Evolutionary conservation across 2,329 filamentous ascomycete genomes (phyloP).

Genomic region (Apiospora marii): DNA sequence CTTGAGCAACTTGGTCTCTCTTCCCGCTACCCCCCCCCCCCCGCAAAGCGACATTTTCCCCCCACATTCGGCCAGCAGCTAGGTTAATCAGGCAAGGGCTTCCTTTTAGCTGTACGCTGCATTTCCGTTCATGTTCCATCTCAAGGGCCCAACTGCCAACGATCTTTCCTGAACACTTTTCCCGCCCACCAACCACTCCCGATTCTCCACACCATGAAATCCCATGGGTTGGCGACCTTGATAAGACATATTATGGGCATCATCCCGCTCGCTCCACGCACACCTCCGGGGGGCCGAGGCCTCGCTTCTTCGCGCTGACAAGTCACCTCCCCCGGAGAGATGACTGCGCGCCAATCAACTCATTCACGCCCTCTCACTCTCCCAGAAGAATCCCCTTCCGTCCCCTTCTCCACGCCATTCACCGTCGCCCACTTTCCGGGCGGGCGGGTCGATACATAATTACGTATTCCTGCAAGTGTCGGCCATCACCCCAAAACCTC

Average conservation of each 20-base stretch:
- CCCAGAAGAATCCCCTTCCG: background rate
- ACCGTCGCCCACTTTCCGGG: background rate
- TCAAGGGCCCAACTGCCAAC: too few relatives aligned
- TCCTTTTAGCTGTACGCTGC: too few relatives aligned
- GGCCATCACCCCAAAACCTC: background rate
- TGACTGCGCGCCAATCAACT: background rate
- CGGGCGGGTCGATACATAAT: background rate
- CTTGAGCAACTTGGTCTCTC: too few relatives aligned
- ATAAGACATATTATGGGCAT: constrained; percentile 7
- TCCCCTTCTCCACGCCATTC: background rate
- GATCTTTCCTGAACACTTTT: too few relatives aligned
- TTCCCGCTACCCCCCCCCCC: too few relatives aligned
- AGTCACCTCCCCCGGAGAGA: constrained; percentile 1
- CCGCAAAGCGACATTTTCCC: too few relatives aligned
- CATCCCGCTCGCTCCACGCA: constrained; percentile 11
- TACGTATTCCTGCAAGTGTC: background rate
- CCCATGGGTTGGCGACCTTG: background rate
- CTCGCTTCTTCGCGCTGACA: background rate
- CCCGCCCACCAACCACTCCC: background rate
- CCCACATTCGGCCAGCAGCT: too few relatives aligned
- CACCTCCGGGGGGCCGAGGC: constrained; percentile 8
- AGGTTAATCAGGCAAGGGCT: too few relatives aligned
- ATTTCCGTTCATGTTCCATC: too few relatives aligned
- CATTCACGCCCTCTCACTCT: background rate
- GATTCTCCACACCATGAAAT: constrained; percentile 9